Evolutionary conservation across 345 rosid species (phyloP).

Genomic region (Isatis tinctoria): DNA sequence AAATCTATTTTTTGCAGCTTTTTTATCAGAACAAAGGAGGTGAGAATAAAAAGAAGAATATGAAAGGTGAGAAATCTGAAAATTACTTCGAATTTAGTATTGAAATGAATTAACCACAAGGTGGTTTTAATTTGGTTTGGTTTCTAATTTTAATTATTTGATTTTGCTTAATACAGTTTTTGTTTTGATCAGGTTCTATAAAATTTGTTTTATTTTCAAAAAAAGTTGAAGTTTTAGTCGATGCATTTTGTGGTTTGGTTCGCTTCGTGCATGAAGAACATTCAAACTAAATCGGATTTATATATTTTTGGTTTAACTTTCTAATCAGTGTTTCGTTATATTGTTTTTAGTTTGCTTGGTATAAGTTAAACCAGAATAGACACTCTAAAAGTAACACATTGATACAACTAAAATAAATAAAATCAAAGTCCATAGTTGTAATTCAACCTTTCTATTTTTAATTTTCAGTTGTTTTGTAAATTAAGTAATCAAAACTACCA

Average conservation of each 20-base stretch:
- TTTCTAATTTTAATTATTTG: neutral
- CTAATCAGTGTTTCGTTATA: neutral
- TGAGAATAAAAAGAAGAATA: slow-evolving; percentile 2
- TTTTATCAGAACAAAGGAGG: slow-evolving; percentile 9
- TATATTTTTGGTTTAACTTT: neutral
- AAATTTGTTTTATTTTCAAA: neutral
- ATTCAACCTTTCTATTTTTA: neutral
- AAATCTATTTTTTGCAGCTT: slow-evolving; percentile 22
- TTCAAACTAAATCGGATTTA: neutral
- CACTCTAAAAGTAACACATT: neutral
- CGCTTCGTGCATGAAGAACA: neutral
- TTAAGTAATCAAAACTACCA: neutral
- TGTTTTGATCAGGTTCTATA: neutral
- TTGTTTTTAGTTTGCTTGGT: neutral
- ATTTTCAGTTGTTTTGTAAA: neutral
- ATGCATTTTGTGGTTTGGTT: neutral
- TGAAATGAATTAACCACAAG: neutral
- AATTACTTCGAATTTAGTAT: neutral
- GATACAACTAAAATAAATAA: neutral
- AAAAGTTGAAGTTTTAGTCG: neutral
- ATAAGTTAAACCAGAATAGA: neutral
- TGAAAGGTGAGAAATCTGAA: neutral
- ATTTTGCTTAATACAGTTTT: neutral
- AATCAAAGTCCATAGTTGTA: neutral
- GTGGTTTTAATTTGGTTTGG: neutral